Conservation (phyloP, 208 protist genomes). For the Trypanosoma lewisi region DNA sequence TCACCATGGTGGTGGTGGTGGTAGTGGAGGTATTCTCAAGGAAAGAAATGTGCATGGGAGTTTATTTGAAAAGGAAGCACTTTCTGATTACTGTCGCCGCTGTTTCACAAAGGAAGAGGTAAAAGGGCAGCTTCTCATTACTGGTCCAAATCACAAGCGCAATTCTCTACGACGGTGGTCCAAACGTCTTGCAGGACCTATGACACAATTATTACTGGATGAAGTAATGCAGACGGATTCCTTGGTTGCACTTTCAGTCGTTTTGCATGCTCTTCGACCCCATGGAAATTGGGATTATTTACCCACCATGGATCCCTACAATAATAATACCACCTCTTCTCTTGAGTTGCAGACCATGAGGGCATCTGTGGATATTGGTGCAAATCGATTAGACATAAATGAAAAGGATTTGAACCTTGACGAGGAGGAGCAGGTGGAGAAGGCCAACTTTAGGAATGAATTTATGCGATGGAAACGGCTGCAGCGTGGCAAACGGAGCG, state of each 20-base stretch:
- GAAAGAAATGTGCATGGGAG: background rate
- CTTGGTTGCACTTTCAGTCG: slow-evolving; percentile 61
- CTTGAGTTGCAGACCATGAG: slow-evolving; percentile 46
- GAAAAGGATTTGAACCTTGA: slow-evolving; percentile 64
- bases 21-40: background rate
- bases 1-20: slow-evolving; percentile 1
- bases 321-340: slow-evolving; percentile 29
- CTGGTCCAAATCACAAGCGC: slow-evolving; percentile 80
- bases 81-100: slow-evolving; percentile 58
- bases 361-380: slow-evolving; percentile 65
- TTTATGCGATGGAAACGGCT: slow-evolving; percentile 71
- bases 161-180: slow-evolving; percentile 60
- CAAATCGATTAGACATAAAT: slow-evolving; percentile 63
- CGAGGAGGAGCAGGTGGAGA: slow-evolving; percentile 68
- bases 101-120: slow-evolving; percentile 40
- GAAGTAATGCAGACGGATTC: slow-evolving; percentile 54
- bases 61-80: slow-evolving; percentile 11
- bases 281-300: slow-evolving; percentile 87
- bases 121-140: slow-evolving; percentile 80
- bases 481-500: slow-evolving; percentile 33
- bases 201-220: slow-evolving; percentile 71
- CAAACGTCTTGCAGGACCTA: slow-evolving; percentile 32
- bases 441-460: slow-evolving; percentile 59
- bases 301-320: slow-evolving; percentile 32
- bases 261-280: slow-evolving; percentile 70